Base-by-base conservation (phyloP, 495 filamentous ascomycete species). In the Evansstolkia leycettana region DNA sequence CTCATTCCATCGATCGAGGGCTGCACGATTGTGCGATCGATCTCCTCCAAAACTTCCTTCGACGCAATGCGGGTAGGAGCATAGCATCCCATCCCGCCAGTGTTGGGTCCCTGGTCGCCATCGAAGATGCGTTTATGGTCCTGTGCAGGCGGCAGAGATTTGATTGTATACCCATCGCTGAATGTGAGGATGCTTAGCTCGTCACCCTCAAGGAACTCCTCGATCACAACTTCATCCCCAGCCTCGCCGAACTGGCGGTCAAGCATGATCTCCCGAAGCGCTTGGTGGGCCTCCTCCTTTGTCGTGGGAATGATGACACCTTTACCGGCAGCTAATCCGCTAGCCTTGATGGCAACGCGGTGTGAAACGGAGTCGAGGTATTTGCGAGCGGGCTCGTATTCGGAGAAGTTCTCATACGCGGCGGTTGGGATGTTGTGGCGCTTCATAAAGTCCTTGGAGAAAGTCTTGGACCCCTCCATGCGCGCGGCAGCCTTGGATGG, bases 401-500 rank as follows among this genome's bases (percentile, higher is more conserved):
- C 66, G 55, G 68, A 76, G 58, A 96, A 94, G 61, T 88, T 95
- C 54, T 75, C 70, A 60, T 92, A 98, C 17, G 66, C 70, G 5
- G 92, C 90, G 1, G 90, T 96, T 26, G 90, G 89, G 45, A 98
- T 94, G 45, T 69, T 67, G 58, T 94, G 77, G 41, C 76, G 75
- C 55, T 82, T 74, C 92, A 98, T 98, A 55, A 98, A 98, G 59
- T 98, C 89, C 58, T 98, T 98, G 19, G 85, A 82, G 61, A 92
- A 96, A 10, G 88, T 81, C 67, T 98, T 96, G 54, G 81, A 88
- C 36, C 90, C 90, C 57, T 98, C 90, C 79, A 98, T 82, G 35
- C 72, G 71, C 18, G 92, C 89, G 26, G 90, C 92, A 25, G 70
- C 73, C 64, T 84, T 77, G 31, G 78, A 80, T 2, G 90, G 90